These are phyloP conservation scores for Rhizopus sp. DNA, from an alignment of 371 early-diverging fungal species.

Conservation along the genomic window DNA sequence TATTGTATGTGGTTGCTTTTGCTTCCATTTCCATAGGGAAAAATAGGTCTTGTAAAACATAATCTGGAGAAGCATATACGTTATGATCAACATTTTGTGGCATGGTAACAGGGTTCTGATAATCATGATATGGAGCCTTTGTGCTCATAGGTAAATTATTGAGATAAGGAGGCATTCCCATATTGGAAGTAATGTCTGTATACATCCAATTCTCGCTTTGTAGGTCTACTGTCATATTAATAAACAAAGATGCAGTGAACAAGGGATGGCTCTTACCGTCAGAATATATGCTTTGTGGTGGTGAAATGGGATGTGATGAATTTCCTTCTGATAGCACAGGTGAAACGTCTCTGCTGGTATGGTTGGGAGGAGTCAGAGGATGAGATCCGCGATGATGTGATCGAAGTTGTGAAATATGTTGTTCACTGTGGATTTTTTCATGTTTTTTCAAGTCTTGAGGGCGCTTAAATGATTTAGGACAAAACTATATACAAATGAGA, in stretches of 20 bases:
- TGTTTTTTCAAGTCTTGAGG: constrained; percentile 93
- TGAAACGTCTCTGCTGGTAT: constrained; percentile 26
- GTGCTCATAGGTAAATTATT: not conserved
- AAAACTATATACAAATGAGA: constrained; percentile 43
- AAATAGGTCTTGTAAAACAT: constrained; percentile 22
- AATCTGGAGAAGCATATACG: constrained; percentile 3
- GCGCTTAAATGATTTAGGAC: constrained; percentile 83
- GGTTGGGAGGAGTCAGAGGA: constrained; percentile 25
- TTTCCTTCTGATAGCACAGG: constrained; percentile 16
- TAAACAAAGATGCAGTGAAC: too few species aligned
- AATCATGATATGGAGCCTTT: not conserved
- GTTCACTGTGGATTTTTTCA: constrained; percentile 76
- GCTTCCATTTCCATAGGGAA: constrained; percentile 23
- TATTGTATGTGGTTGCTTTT: constrained; percentile 20
- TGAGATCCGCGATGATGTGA: constrained; percentile 14
- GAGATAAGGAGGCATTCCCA: not conserved
- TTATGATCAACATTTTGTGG: constrained; percentile 13
- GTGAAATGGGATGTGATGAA: constrained; percentile 26
- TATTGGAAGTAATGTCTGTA: constrained; percentile 9
- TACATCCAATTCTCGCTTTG: constrained; percentile 22
- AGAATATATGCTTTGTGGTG: constrained; percentile 27
- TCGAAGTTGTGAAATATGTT: constrained; percentile 22
- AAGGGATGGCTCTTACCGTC: constrained; percentile 8
- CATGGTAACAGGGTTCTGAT: not conserved
- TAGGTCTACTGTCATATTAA: not conserved